Evolutionary conservation across 1,284 basidiomycete species (phyloP), one percentile per base, ranked within the genome.

Genomic region (Trichosporon faecale): DNA sequence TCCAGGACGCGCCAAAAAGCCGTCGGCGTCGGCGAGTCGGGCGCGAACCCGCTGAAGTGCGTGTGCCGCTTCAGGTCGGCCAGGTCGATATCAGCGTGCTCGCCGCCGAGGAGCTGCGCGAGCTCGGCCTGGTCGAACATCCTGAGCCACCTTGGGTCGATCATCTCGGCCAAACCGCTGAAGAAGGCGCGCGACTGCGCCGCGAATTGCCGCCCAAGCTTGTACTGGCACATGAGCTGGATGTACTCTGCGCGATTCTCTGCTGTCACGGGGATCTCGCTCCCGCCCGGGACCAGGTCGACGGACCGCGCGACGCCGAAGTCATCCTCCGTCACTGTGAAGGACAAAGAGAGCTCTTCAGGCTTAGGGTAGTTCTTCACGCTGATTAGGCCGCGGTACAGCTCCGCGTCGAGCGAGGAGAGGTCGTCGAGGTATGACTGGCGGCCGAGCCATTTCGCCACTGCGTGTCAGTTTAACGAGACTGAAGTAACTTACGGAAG

Each of bases 121-220:
- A 96, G 85, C 82, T 97, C 95, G 78, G 92, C 90, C 78, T 95
- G 94, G 80, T 96, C 94, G 84, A 97, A 98, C 92, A 97, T 95
- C 57, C 93, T 86, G 33, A 97, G 85, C 94, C 94, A 97, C 76
- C 92, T 92, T 0, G 88, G 88, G 74, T 95, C 91, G 78, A 97
- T 91, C 83, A 97, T 91, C 76, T 95, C 92, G 9, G 89, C 90
- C 46, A 97, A 83, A 0, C 95, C 94, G 29, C 77, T 75, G 75
- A 86, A 85, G 78, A 87, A 86, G 0, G 86, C 93, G 64, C 89
- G 88, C 77, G 91, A 93, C 84, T 99, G 96, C 68, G 85, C 84
- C 76, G 89, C 90, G 77, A 99, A 96, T 84, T 98, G 95, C 75
- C 88, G 89, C 79, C 90, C 94, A 29, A 99, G 87, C 65, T 91